phyloP scores from a whole-genome alignment of 164 flowering plant genomes.

The Liriodendron chinense region DNA sequence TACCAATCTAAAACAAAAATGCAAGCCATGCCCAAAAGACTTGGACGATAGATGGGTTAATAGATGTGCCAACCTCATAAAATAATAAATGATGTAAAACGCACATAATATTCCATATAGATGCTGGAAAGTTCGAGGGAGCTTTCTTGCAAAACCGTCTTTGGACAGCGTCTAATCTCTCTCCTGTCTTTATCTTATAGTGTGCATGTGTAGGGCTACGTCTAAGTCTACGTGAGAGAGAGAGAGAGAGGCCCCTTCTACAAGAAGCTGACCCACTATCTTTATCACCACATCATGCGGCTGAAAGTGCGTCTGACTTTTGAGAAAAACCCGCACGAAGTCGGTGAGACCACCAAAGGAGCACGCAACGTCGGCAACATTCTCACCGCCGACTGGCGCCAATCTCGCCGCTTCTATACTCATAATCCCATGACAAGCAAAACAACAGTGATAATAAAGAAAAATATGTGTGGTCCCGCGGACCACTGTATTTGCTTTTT shows the following conservation, averaged over 20 bases:
- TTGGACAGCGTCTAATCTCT: too few relatives aligned
- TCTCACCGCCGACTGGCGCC: slow-evolving; percentile 9
- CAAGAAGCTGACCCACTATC: background rate
- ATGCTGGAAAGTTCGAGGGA: too few relatives aligned
- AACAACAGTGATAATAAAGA: background rate
- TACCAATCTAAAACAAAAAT: too few relatives aligned
- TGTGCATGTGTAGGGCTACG: too few relatives aligned
- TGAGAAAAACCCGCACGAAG: background rate
- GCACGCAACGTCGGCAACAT: slow-evolving; percentile 8
- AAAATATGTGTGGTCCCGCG: background rate
- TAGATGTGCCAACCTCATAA: too few relatives aligned
- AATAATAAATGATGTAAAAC: too few relatives aligned
- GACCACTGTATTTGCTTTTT: background rate
- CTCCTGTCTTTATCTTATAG: too few relatives aligned
- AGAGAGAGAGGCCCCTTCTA: background rate
- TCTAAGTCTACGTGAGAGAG: too few relatives aligned
- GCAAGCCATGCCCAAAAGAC: too few relatives aligned
- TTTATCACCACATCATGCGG: background rate
- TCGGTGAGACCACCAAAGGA: background rate
- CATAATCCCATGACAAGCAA: background rate
- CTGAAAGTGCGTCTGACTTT: background rate
- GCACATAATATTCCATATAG: too few relatives aligned
- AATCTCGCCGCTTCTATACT: slow-evolving; percentile 8
- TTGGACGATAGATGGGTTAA: too few relatives aligned
- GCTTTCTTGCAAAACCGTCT: too few relatives aligned